Conservation (phyloP, 164 flowering plant species). For the Tinospora cordifolia region DNA sequence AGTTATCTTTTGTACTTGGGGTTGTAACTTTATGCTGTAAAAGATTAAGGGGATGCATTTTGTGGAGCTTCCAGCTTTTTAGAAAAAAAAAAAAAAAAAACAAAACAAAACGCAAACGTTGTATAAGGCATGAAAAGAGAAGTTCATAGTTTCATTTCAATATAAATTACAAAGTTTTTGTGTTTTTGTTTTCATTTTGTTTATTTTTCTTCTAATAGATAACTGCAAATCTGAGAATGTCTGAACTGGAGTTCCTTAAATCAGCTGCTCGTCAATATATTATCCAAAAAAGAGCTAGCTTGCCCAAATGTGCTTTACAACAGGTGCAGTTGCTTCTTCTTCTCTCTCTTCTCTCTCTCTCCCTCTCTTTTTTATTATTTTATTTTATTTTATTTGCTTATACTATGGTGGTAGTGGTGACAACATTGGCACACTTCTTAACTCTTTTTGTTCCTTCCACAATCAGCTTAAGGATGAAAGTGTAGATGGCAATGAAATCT, state of each 20-base stretch:
- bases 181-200: background rate
- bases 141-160: too few species aligned
- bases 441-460: conserved; percentile 4
- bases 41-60: too few species aligned
- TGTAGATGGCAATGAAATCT: conserved; percentile 30
- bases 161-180: too few species aligned
- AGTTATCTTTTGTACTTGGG: background rate
- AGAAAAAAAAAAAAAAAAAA: too few species aligned
- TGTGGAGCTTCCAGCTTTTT: too few species aligned
- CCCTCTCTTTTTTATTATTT: too few species aligned
- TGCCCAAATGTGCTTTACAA: conserved; percentile 40
- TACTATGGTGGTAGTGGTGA: too few species aligned
- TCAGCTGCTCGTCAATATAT: conserved; percentile 41
- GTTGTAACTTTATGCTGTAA: background rate
- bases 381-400: background rate
- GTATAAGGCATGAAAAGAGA: too few species aligned
- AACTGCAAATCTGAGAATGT: conserved; percentile 15
- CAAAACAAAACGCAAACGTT: too few species aligned
- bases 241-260: conserved; percentile 24
- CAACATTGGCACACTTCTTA: background rate
- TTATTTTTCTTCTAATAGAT: conserved; percentile 20
- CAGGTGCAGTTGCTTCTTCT: conserved; percentile 28
- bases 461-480: conserved; percentile 50
- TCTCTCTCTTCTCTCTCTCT: too few species aligned
- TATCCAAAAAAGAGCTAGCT: conserved; percentile 36